Conservation (phyloP, 257 asterid genomes). For the Solanum bulbocastanum region DNA sequence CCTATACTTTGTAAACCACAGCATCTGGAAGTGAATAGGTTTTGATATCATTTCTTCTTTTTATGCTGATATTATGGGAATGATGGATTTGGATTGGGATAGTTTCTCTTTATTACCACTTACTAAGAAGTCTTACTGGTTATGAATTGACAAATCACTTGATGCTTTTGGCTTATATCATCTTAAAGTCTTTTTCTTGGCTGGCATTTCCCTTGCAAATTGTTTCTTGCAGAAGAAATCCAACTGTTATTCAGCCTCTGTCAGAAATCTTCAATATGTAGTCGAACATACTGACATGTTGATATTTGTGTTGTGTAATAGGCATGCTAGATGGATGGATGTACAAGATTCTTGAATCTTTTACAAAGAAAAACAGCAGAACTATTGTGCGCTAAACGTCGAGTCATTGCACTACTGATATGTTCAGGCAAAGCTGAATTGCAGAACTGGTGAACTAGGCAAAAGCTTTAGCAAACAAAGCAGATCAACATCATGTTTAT, state of each 20-base stretch:
- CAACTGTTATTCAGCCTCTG: neutral
- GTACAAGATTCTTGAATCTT: constrained; percentile 58
- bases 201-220: neutral
- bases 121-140: neutral
- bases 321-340: constrained; percentile 98
- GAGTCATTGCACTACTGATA: neutral
- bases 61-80: neutral
- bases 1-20: neutral
- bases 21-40: neutral
- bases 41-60: neutral
- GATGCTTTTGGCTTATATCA: neutral
- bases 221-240: neutral
- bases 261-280: neutral
- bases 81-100: neutral
- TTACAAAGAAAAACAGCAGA: constrained; percentile 55
- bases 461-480: neutral
- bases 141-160: neutral
- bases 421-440: neutral
- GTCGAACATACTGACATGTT: neutral
- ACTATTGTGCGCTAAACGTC: constrained; percentile 34
- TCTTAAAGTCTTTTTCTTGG: neutral
- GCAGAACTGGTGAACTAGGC: neutral
- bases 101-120: neutral
- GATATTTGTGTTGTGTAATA: constrained; percentile 11
- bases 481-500: neutral